Conservation (phyloP, 208 protist species). For the Acanthamoeba triangularis region DNA sequence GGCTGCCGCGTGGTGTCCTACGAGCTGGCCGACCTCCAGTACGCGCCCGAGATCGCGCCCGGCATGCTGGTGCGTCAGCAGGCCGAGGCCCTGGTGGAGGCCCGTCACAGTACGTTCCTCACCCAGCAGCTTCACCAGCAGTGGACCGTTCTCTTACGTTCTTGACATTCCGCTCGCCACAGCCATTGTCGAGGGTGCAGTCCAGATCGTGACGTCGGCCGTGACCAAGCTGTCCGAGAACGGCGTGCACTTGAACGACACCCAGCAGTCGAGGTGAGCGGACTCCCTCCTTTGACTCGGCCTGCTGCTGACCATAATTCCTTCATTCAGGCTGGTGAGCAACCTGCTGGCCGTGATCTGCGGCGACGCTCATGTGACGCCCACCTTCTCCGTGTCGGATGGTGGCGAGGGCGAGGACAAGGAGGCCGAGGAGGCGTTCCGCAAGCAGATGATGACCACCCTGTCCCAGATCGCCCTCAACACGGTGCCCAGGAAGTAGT, state of each 20-base stretch:
- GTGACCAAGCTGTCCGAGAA: conserved; percentile 41
- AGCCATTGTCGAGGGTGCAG: neutral
- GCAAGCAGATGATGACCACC: neutral
- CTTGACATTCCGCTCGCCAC: no score
- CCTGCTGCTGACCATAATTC: no score
- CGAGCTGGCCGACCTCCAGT: conserved; percentile 67
- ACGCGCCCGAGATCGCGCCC: conserved; percentile 45
- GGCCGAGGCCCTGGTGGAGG: conserved; percentile 50
- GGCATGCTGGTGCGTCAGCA: conserved; percentile 64
- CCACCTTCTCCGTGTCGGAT: conserved; percentile 62
- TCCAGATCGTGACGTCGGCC: neutral
- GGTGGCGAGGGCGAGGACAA: neutral
- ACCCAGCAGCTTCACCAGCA: neutral
- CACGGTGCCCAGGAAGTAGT: conserved; percentile 16
- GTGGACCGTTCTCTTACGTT: neutral
- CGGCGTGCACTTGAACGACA: conserved; percentile 8
- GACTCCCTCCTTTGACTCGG: no score
- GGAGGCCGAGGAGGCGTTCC: neutral
- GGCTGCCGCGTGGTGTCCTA: conserved; percentile 36
- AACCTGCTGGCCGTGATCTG: conserved; percentile 69
- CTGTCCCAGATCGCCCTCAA: conserved; percentile 11
- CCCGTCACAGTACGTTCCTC: conserved; percentile 17
- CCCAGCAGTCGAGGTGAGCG: neutral
- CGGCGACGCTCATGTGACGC: conserved; percentile 32
- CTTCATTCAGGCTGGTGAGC: conserved; percentile 63